Evolutionary conservation across 208 protist genomes (phyloP).

Genomic region (Spongospora subterranea): DNA sequence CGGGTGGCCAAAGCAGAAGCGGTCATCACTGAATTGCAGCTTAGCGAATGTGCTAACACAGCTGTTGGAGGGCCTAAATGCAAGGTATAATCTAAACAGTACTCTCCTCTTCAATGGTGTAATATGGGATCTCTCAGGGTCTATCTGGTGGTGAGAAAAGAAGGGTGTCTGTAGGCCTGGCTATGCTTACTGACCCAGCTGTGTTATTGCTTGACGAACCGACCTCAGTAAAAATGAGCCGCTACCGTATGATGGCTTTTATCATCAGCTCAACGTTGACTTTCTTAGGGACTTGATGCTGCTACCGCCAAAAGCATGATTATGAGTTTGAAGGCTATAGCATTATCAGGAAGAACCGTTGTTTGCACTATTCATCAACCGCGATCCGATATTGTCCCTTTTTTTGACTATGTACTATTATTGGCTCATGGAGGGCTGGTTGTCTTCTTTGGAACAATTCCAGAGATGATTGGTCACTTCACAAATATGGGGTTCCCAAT

Average conservation of each 20-base stretch:
- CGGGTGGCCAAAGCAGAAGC: background rate
- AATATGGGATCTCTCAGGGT: too few relatives aligned
- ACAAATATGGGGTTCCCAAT: background rate
- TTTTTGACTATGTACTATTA: conserved; percentile 61
- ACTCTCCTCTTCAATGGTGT: too few relatives aligned
- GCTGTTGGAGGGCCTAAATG: background rate
- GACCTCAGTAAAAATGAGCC: too few relatives aligned
- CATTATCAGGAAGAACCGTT: conserved; percentile 55
- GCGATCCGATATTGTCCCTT: conserved; percentile 44
- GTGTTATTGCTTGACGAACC: conserved; percentile 21
- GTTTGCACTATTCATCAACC: conserved; percentile 67
- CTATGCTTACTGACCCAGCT: conserved; percentile 23
- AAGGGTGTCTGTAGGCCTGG: conserved; percentile 15
- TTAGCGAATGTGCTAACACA: conserved; percentile 34
- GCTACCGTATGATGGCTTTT: background rate
- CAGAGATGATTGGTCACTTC: background rate
- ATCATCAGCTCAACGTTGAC: background rate
- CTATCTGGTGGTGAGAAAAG: conserved; percentile 29
- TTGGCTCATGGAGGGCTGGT: conserved; percentile 47
- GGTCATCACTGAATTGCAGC: background rate
- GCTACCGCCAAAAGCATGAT: conserved; percentile 46
- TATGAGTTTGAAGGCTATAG: background rate
- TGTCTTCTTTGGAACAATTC: conserved; percentile 16
- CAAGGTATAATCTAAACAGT: too few relatives aligned
- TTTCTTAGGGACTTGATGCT: conserved; percentile 10